Percentiles rank a stretch among this genome's conserved stretches.
Evolutionary conservation across 352 stramenopile species (phyloP).

Genomic region (Pythium periplocum): DNA sequence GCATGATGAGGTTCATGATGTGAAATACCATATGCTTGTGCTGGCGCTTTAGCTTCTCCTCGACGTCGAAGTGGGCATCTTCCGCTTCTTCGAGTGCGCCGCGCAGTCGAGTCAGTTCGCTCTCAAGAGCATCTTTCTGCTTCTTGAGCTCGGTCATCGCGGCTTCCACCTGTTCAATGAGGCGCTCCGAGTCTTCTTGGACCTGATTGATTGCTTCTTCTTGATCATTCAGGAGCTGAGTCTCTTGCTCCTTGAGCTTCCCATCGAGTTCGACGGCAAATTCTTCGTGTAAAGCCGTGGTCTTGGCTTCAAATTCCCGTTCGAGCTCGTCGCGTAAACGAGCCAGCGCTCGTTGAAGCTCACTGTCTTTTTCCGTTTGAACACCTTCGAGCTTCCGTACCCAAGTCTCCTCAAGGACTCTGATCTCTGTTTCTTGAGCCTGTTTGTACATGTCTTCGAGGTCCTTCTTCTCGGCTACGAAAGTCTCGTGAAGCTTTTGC

Average conservation of each 20-base stretch:
- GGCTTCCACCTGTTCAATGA: conserved; percentile 72
- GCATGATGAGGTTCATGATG: conserved; percentile 40
- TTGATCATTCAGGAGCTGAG: conserved; percentile 40
- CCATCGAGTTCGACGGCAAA: conserved; percentile 25
- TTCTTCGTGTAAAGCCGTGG: conserved; percentile 26
- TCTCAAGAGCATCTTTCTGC: conserved; percentile 66
- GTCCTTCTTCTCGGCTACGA: conserved; percentile 8
- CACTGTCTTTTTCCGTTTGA: conserved; percentile 6
- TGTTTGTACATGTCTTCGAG: conserved; percentile 13
- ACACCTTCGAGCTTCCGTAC: conserved; percentile 6
- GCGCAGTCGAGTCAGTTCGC: conserved; percentile 43
- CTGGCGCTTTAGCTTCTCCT: conserved; percentile 49
- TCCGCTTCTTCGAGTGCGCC: conserved; percentile 62
- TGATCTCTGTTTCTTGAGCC: conserved; percentile 1
- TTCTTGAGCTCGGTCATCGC: conserved; percentile 68
- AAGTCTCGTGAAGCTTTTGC: too few species aligned
- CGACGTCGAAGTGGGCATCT: conserved; percentile 62
- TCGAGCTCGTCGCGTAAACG: conserved; percentile 10
- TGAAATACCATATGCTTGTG: conserved; percentile 56
- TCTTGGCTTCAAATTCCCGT: conserved; percentile 15
- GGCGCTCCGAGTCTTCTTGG: conserved; percentile 71
- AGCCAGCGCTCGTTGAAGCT: conserved; percentile 1
- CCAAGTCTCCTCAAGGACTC: not conserved
- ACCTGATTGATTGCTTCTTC: conserved; percentile 73
- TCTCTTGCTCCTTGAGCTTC: conserved; percentile 42